Conservation (phyloP, 225 moss, liverwort and hornwort species). For the Asterella californica region DNA sequence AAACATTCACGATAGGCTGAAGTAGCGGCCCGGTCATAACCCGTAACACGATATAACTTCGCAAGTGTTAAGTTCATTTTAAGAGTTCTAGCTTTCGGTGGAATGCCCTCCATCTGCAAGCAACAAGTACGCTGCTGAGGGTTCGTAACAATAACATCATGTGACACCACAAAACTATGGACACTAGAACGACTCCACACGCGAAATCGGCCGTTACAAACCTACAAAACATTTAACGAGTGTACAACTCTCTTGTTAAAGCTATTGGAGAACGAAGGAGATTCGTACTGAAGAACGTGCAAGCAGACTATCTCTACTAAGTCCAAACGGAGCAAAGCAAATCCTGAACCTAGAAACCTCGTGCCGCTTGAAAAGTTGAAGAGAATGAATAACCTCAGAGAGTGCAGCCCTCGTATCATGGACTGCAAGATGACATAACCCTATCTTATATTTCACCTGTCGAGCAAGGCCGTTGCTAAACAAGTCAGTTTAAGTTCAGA, state of each 20-base stretch:
- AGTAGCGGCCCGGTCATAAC: constrained; percentile 80
- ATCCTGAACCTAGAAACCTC: not conserved
- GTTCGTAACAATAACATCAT: not conserved
- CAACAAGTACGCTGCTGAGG: constrained; percentile 5
- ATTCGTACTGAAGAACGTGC: not conserved
- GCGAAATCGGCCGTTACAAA: not conserved
- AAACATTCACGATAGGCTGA: constrained; percentile 85
- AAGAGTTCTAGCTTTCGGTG: constrained; percentile 76
- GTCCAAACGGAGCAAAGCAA: not conserved
- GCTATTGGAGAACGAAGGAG: not conserved
- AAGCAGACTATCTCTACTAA: not conserved
- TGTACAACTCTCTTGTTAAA: not conserved
- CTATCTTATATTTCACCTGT: constrained; percentile 91
- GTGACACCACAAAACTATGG: not conserved
- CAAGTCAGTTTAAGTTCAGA: not conserved
- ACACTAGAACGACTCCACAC: not conserved
- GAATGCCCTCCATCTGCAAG: constrained; percentile 93
- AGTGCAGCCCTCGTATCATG: constrained; percentile 86
- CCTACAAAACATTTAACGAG: not conserved
- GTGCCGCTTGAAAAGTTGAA: not conserved
- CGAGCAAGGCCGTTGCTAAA: not conserved
- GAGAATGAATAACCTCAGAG: constrained; percentile 58
- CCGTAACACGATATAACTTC: constrained; percentile 78
- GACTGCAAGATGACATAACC: constrained; percentile 83
- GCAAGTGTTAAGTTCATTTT: constrained; percentile 86